phyloP scores from a whole-genome alignment of 176 grass and related monocot genomes.

The Triticum monococcum region DNA sequence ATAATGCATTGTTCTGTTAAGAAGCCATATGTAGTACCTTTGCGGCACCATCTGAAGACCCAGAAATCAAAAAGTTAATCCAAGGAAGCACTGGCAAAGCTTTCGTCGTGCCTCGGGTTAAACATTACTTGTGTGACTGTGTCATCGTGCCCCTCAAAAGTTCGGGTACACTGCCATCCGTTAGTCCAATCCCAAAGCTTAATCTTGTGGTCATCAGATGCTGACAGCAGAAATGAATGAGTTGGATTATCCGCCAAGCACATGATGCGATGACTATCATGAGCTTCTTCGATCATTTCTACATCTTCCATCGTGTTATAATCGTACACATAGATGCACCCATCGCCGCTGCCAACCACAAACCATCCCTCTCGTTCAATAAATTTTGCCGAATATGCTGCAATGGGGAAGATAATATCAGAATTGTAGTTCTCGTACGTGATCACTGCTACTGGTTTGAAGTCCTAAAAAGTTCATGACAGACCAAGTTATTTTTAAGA shows the following conservation, averaged over 20 bases:
- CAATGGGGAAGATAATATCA: background rate
- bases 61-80: background rate
- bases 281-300: background rate
- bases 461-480: background rate
- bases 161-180: constrained; percentile 56
- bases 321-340: background rate
- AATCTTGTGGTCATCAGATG: constrained; percentile 46
- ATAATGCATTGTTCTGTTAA: background rate
- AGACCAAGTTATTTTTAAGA: background rate
- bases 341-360: background rate
- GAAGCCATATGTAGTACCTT: background rate
- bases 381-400: background rate
- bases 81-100: constrained; percentile 56
- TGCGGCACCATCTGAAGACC: background rate
- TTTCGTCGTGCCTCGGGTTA: constrained; percentile 45
- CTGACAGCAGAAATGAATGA: background rate
- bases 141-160: constrained; percentile 56
- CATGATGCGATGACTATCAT: background rate
- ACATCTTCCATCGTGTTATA: background rate
- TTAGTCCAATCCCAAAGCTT: constrained; percentile 79
- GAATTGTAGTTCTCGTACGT: background rate
- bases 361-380: background rate
- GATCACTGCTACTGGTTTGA: background rate
- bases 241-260: background rate
- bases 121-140: constrained; percentile 67